A percentile compares a stretch with the other conserved stretches of the same genome.
These are phyloP conservation scores for Echinochloa phyllopogon DNA, from an alignment of 176 grass and related monocot species.

Conservation along the genomic window DNA sequence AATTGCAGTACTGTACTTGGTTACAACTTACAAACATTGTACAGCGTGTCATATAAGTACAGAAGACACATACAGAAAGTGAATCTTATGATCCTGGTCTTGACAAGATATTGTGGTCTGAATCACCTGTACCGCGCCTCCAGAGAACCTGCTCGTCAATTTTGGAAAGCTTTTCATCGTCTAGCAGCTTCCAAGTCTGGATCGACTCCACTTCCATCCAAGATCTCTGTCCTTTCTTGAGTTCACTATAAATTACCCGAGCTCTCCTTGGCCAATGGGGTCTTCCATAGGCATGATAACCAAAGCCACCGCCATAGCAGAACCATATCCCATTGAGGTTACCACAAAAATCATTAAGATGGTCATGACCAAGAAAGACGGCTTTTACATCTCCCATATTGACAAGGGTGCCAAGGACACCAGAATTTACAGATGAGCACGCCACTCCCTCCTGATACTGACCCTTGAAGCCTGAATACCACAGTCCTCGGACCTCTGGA, in stretches of 20 bases:
- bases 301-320: conserved; percentile 95
- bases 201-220: conserved; percentile 71
- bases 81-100: not conserved
- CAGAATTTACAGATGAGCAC: conserved; percentile 80
- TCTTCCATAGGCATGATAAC: conserved; percentile 90
- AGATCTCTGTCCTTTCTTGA: conserved; percentile 59
- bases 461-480: conserved; percentile 73
- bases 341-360: conserved; percentile 95
- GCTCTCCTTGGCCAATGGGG: conserved; percentile 77
- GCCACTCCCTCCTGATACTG: conserved; percentile 85
- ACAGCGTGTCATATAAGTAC: conserved; percentile 19
- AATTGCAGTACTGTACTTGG: not conserved
- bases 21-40: conserved; percentile 23
- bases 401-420: conserved; percentile 57
- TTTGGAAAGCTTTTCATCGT: conserved; percentile 69
- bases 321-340: conserved; percentile 72
- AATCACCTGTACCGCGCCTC: conserved; percentile 34
- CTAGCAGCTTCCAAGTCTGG: conserved; percentile 79
- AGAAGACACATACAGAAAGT: conserved; percentile 17
- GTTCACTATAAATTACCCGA: conserved; percentile 55
- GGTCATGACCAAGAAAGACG: conserved; percentile 93
- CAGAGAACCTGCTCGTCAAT: conserved; percentile 88
- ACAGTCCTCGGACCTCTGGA: conserved; percentile 69
- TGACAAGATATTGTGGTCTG: not conserved
- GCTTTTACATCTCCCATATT: conserved; percentile 87